Base-by-base conservation (phyloP, 768 basidiomycete genomes). In the Panellus pusillus region DNA sequence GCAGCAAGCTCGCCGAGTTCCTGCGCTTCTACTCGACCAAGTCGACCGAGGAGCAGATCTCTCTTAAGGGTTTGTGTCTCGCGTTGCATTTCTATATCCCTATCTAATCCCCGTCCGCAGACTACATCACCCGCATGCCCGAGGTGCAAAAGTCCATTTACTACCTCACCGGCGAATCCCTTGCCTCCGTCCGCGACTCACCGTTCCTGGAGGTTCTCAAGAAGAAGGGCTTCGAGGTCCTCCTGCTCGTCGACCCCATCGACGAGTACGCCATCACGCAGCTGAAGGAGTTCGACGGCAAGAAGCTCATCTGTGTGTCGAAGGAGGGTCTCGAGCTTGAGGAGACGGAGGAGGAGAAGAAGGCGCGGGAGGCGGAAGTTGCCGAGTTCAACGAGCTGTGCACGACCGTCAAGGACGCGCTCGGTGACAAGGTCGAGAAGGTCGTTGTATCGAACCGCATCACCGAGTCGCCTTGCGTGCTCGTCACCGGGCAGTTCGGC, bases 41-140 rank as follows among this genome's bases (percentile, higher is more conserved):
- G 79, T 80, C 93, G 2, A 66, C 74, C 35, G 96, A 99, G 63
- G 96, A 98, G 79, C 78, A 81, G 73, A 89, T 86, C 52, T 96
- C 94, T 27, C 84, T 99, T 67, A 98, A 98, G 76, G 96, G 91
- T 91, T 61, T 14, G 69, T 55, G 29, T 31, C 12, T 45, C 48
- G 1, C 27, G 29, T 19, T 44, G 17, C 37, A 18, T 12, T 29
- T 11, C 37, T 9, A 36, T 36, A 28, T n/a, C 31, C 28, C 13
- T 11, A 42, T 17, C 41, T 60, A 20, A 63, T 13, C 44, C 38
- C 12, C 42, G 3, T 36, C 19, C 58, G 12, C 60, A 93, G 92
- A 99, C 79, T 99, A 98, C 80, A 96, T 98, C 71, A 98, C 94
- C 49, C 96, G 96, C 65, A 98, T 97, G 95, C 96, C 95, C 58